Percentiles rank a stretch among this genome's conserved stretches.
These are phyloP conservation scores for Sporopachydermia lactativora DNA, from an alignment of 805 yeast species.

Conservation along the genomic window DNA sequence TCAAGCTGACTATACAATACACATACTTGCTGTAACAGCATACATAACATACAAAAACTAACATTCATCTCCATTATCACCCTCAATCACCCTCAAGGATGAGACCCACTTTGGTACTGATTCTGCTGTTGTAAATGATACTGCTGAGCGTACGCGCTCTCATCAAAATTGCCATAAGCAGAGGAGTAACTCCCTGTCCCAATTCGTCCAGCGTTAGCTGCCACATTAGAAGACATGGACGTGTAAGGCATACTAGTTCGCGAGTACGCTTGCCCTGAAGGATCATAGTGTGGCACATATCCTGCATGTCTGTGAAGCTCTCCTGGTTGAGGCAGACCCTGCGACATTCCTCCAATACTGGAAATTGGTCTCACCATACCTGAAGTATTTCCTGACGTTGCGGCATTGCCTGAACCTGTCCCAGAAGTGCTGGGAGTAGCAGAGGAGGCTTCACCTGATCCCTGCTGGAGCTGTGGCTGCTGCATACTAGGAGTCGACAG, in stretches of 20 bases:
- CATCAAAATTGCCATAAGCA: neutral
- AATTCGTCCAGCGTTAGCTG: neutral
- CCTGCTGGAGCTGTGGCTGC: neutral
- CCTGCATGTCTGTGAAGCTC: neutral
- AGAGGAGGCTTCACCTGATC: neutral
- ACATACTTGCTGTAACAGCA: no score
- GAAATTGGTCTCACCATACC: neutral
- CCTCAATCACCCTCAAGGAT: constrained; percentile 1
- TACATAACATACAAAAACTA: no score
- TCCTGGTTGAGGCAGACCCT: neutral
- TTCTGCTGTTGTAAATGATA: constrained; percentile 1
- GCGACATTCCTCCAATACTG: neutral
- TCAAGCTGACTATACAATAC: no score
- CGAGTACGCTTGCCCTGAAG: neutral
- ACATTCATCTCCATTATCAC: no score
- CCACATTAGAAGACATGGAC: neutral
- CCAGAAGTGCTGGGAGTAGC: neutral
- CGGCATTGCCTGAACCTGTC: neutral
- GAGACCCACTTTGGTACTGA: constrained; percentile 1
- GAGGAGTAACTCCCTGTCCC: neutral
- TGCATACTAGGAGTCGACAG: neutral
- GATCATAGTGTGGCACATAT: neutral
- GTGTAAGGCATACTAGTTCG: constrained; percentile 1
- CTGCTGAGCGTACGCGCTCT: constrained; percentile 1
- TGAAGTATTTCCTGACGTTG: neutral